Conservation (phyloP, 768 basidiomycete species). For the Clitopilus passeckerianus region DNA sequence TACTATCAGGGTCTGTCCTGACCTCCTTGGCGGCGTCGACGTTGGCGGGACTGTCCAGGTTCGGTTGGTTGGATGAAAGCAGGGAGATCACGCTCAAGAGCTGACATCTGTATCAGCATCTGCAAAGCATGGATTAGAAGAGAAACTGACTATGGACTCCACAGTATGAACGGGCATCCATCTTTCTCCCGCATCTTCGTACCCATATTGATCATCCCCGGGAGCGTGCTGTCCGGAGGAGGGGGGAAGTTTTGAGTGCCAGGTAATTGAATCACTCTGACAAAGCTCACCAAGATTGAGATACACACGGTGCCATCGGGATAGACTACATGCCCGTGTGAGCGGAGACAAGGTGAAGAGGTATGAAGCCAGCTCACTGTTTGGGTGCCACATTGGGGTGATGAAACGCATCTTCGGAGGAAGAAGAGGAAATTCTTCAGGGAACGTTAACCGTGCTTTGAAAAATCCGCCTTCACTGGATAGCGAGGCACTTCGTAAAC, state of each 20-base stretch:
- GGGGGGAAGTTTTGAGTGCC: no score
- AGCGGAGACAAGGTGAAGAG: conserved; percentile 3
- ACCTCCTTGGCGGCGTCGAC: conserved; percentile 93
- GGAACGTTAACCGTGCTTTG: conserved; percentile 87
- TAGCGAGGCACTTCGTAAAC: background rate
- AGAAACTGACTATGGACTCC: conserved; percentile 78
- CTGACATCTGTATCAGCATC: conserved; percentile 33
- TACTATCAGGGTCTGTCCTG: conserved; percentile 58
- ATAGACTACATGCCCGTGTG: conserved; percentile 62
- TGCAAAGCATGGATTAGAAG: background rate
- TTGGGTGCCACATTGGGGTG: conserved; percentile 97
- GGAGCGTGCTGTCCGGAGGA: conserved; percentile 69
- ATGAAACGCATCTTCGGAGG: conserved; percentile 97
- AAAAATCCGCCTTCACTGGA: conserved; percentile 92
- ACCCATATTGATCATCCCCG: conserved; percentile 94
- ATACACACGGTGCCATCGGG: conserved; percentile 91
- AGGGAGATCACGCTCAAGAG: conserved; percentile 95
- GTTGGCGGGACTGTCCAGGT: conserved; percentile 92
- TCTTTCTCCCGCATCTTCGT: conserved; percentile 94
- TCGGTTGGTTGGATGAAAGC: conserved; percentile 86
- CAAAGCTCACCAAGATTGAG: conserved; percentile 73
- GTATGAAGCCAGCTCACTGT: conserved; percentile 57
- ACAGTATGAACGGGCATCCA: conserved; percentile 98
- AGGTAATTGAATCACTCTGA: no score
- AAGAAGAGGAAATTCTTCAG: conserved; percentile 81